Conservation (phyloP, 768 basidiomycete genomes). For the Tulasnella sp. region DNA sequence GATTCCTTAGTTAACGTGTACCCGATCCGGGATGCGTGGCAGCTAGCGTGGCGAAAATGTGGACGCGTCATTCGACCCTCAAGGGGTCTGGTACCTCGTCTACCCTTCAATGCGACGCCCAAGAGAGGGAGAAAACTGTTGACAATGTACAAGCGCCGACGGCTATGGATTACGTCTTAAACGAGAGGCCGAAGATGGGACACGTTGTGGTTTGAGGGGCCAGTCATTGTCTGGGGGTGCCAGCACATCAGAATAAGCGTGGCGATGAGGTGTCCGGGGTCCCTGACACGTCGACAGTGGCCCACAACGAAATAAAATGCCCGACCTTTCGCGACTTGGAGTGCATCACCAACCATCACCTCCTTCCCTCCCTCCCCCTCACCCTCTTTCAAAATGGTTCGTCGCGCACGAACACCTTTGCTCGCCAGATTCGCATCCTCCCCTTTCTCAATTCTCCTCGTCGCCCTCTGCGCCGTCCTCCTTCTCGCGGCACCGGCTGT, state of each 20-base stretch:
- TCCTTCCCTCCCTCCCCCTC: background rate
- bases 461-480: constrained; percentile 27
- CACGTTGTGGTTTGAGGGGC: background rate
- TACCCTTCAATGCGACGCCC: no score
- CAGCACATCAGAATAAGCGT: constrained; percentile 1
- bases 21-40: background rate
- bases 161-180: background rate
- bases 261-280: background rate
- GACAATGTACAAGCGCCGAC: background rate
- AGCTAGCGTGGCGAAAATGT: background rate
- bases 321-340: background rate
- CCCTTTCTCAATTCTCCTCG: constrained; percentile 20
- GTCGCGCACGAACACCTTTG: background rate
- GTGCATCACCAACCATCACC: background rate
- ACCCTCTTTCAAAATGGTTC: background rate
- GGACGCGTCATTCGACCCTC: background rate
- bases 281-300: constrained; percentile 7
- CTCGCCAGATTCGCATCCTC: constrained; percentile 8
- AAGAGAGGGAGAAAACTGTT: background rate
- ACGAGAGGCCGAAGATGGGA: background rate
- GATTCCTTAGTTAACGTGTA: background rate
- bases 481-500: constrained; percentile 53
- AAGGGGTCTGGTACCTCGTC: no score
- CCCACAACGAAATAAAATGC: background rate
- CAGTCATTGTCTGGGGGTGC: background rate